Percentiles rank a stretch among this genome's conserved stretches.
Conservation (phyloP, 2,329 filamentous ascomycete genomes). For the Coniochaeta pulveracea region DNA sequence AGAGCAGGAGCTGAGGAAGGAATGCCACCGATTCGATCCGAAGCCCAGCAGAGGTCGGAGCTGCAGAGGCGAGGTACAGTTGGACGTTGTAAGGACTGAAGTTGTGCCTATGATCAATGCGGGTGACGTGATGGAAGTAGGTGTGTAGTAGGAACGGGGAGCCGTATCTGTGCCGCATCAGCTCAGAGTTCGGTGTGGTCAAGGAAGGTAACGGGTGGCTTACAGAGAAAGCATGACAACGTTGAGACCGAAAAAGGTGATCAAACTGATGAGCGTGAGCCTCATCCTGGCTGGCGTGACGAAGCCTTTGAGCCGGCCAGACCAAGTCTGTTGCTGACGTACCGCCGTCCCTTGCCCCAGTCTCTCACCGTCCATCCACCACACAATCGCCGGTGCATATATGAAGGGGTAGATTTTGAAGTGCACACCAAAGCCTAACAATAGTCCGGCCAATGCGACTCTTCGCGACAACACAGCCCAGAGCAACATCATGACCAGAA, state of each 20-base stretch:
- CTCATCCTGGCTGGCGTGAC: conserved; percentile 41
- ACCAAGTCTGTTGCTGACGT: background rate
- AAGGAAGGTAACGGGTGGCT: conserved; percentile 19
- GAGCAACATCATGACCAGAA: conserved; percentile 70
- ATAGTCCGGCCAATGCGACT: conserved; percentile 54
- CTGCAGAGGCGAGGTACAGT: conserved; percentile 73
- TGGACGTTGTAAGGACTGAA: conserved; percentile 94
- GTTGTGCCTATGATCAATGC: conserved; percentile 95
- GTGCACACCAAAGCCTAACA: conserved; percentile 80
- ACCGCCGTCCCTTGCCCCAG: conserved; percentile 15
- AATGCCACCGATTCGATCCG: conserved; percentile 74
- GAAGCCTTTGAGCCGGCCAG: conserved; percentile 25
- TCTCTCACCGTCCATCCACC: conserved; percentile 60
- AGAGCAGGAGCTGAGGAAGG: conserved; percentile 73
- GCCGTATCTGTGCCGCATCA: conserved; percentile 59
- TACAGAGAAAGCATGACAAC: conserved; percentile 65
- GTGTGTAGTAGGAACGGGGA: conserved; percentile 77
- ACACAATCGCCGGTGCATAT: conserved; percentile 71
- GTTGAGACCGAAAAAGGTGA: conserved; percentile 67
- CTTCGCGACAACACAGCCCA: conserved; percentile 64
- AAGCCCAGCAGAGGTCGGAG: conserved; percentile 21
- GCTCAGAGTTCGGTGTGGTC: background rate
- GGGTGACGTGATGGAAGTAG: conserved; percentile 83
- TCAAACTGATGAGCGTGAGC: conserved; percentile 53
- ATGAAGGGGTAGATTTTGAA: conserved; percentile 99